Evolutionary conservation across 768 basidiomycete species (phyloP).

Genomic region (Lyophyllum atratum): DNA sequence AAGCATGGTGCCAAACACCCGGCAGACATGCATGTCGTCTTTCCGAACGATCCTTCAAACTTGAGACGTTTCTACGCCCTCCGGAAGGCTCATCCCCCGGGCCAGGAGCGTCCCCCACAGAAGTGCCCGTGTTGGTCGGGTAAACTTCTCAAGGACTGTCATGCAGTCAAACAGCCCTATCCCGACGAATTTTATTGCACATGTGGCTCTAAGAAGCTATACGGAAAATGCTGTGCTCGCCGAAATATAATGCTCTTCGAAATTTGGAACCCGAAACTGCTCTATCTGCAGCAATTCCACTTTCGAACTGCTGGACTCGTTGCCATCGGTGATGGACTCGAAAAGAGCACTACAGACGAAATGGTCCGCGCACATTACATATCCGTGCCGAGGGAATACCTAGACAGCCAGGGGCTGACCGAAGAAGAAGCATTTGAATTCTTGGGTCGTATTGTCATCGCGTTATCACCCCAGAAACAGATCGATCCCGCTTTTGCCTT

Average conservation of each 20-base stretch:
- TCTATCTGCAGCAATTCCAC: neutral
- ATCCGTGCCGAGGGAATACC: neutral
- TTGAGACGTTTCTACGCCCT: neutral
- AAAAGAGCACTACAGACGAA: neutral
- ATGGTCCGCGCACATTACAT: neutral
- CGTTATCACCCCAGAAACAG: neutral
- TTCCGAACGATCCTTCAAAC: no score
- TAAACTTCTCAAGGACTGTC: neutral
- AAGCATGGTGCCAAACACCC: no score
- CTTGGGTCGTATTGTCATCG: neutral
- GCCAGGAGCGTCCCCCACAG: neutral
- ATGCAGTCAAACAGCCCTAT: neutral
- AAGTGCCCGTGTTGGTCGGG: neutral
- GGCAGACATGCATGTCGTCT: no score
- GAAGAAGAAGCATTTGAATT: neutral
- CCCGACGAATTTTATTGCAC: neutral
- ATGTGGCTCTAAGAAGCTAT: neutral
- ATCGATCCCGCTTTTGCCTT: neutral
- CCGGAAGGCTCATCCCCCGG: neutral
- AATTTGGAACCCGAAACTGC: neutral
- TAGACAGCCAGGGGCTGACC: neutral
- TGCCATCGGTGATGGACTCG: neutral
- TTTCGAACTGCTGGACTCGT: neutral
- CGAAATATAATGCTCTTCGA: neutral
- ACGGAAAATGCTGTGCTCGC: neutral